Evolutionary conservation across 2,329 filamentous ascomycete genomes (phyloP).

Genomic region (Cephalotrichum gorgonifer): DNA sequence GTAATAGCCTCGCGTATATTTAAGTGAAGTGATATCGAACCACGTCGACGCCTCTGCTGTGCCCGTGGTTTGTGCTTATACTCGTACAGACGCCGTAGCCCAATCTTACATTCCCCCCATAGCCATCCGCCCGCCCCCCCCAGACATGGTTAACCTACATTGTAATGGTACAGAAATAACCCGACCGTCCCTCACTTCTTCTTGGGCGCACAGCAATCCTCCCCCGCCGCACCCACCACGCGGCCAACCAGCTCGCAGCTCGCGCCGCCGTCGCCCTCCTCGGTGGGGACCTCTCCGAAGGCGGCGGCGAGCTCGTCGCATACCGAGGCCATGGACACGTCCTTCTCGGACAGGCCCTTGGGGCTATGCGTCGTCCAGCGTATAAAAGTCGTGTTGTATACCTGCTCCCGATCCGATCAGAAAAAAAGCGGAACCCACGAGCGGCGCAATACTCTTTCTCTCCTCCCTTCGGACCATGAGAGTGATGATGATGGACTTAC

Average conservation of each 20-base stretch:
- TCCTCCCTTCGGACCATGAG: too few relatives aligned
- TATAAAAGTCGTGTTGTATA: conserved; percentile 61
- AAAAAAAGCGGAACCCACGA: background rate
- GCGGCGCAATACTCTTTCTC: too few relatives aligned
- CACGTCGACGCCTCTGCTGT: too few relatives aligned
- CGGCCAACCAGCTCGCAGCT: conserved; percentile 34
- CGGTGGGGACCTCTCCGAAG: conserved; percentile 40
- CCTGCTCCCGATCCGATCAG: conserved; percentile 24
- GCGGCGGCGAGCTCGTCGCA: conserved; percentile 50
- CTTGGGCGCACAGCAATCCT: conserved; percentile 46
- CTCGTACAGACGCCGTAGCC: too few relatives aligned
- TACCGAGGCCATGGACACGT: conserved; percentile 48
- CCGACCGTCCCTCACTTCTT: conserved; percentile 14
- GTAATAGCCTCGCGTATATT: too few relatives aligned
- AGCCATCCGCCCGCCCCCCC: too few relatives aligned
- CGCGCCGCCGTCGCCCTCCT: conserved; percentile 17
- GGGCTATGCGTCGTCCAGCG: conserved; percentile 66
- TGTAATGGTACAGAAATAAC: too few relatives aligned
- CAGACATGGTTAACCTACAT: too few relatives aligned
- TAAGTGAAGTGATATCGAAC: too few relatives aligned
- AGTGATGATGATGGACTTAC: too few relatives aligned
- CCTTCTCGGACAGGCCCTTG: conserved; percentile 52
- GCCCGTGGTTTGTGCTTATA: too few relatives aligned
- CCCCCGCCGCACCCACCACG: conserved; percentile 32
- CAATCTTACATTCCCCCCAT: background rate